A percentile compares a stretch with the other conserved stretches of the same genome.
Evolutionary conservation across 148 eudicot genomes (phyloP).

Genomic region (Rhododendron ferrugineum): DNA sequence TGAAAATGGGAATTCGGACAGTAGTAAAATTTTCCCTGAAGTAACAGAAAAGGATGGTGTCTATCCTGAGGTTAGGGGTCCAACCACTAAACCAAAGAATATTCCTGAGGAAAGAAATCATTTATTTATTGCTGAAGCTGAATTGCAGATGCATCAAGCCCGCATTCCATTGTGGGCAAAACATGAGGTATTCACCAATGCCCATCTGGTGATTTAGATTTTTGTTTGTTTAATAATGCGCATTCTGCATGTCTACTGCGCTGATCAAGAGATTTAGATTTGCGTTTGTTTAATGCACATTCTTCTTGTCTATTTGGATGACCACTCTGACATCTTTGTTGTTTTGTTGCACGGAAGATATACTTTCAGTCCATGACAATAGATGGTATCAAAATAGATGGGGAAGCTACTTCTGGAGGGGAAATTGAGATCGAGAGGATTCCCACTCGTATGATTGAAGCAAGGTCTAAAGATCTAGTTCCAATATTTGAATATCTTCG

Average conservation of each 20-base stretch:
- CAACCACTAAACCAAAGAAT: conserved; percentile 19
- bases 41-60: conserved; percentile 20
- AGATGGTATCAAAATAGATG: conserved; percentile 21
- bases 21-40: conserved; percentile 41
- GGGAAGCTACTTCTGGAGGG: conserved; percentile 29
- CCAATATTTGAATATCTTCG: conserved; percentile 61
- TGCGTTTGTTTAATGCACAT: not conserved
- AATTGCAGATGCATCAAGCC: conserved; percentile 58
- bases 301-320: not conserved
- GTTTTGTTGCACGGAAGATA: conserved; percentile 33
- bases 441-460: conserved; percentile 48
- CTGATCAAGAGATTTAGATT: not conserved
- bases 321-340: conserved; percentile 4
- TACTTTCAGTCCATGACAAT: conserved; percentile 49
- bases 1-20: conserved; percentile 52
- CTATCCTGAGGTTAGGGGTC: conserved; percentile 19
- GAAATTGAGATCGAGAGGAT: conserved; percentile 70
- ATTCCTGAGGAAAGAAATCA: conserved; percentile 52
- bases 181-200: conserved; percentile 40
- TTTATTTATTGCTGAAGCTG: conserved; percentile 60
- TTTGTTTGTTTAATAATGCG: not conserved
- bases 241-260: not conserved
- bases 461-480: conserved; percentile 49
- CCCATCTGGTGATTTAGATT: not conserved
- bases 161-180: conserved; percentile 56